Base-by-base conservation (phyloP, 768 basidiomycete genomes). In the Leccinum arenicola region DNA sequence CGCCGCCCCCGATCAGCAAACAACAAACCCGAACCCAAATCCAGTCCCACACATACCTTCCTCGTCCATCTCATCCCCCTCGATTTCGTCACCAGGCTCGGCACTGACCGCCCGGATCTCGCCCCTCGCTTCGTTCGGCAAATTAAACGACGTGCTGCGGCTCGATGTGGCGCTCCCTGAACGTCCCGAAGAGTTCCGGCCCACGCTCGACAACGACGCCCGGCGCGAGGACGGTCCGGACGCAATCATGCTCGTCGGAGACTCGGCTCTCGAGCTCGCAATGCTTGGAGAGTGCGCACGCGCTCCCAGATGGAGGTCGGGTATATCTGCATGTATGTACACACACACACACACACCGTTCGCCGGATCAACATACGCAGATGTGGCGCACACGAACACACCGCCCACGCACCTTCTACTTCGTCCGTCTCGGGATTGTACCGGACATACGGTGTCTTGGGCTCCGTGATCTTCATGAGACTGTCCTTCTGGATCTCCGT, bases 401-500 rank as follows among this genome's bases (percentile, higher is more conserved):
- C 4, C 17, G 12, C 8, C 0, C n/a, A 74, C 78, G 69, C 72
- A 93, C 95, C 86, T 73, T 94, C 92, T 47, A 93, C 76, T 55
- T 83, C 82, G 72, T 94, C 92, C n/a, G 88, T 87, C 70, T 89
- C 87, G 3, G 91, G 82, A 67, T 94, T 90, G 74, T 94, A 95
- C 64, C 93, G 81, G 55, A 98, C 95, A 74, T 91, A 98, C 2
- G 95, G 95, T 10, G 95, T 98, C 82, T 98, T 98, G 55, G 95
- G 95, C 69, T 98, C 95, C 3, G 92, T 94, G 69, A 98, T 98
- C 84, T 97, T 98, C 95, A 97, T 98, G 70, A 94, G 78, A 63
- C 92, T 95, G 68, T 96, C 94, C 74, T 96, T 96, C 80, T 90
- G 86, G 64, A 93, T 87, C 75, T 98, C 95, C 1, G 95, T 97